Conservation (phyloP, 1,284 basidiomycete species). For the Mycosarcoma maydis region DNA sequence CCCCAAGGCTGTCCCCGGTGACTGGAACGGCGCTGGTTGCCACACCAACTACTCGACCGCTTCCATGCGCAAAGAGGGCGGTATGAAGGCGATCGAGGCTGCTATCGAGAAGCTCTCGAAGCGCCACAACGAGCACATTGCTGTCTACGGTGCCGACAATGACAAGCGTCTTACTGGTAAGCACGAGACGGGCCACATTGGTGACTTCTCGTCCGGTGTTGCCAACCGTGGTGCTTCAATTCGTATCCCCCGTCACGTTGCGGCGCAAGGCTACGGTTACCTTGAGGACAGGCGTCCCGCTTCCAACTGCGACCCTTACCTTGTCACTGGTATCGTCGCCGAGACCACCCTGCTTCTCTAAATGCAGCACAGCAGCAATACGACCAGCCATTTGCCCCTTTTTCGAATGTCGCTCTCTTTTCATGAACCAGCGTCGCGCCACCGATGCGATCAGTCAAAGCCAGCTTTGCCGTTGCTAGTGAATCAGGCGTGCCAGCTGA, state of each 20-base stretch:
- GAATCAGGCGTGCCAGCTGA: no score
- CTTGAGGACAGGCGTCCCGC: slow-evolving; percentile 73
- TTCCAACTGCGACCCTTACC: slow-evolving; percentile 88
- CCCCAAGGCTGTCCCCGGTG: slow-evolving; percentile 95
- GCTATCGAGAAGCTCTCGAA: slow-evolving; percentile 77
- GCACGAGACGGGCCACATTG: slow-evolving; percentile 92
- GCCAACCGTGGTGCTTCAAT: slow-evolving; percentile 87
- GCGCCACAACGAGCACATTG: slow-evolving; percentile 68
- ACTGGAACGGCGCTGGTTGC: slow-evolving; percentile 99
- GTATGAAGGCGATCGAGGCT: slow-evolving; percentile 91
- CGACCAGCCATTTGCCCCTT: neutral
- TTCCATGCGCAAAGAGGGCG: slow-evolving; percentile 68
- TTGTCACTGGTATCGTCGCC: slow-evolving; percentile 76
- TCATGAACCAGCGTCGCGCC: no score
- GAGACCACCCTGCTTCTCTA: slow-evolving; percentile 77
- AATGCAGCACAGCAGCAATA: neutral
- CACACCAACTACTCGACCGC: slow-evolving; percentile 69
- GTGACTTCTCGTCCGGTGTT: slow-evolving; percentile 90
- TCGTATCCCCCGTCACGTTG: slow-evolving; percentile 87
- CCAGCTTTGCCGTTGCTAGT: neutral
- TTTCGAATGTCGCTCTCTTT: slow-evolving; percentile 11
- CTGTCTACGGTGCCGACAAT: slow-evolving; percentile 67
- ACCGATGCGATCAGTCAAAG: neutral
- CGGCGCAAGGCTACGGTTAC: slow-evolving; percentile 91
- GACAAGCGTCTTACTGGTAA: slow-evolving; percentile 65